Evolutionary conservation across 257 asterid species (phyloP).

Genomic region (Coffea eugenioides): DNA sequence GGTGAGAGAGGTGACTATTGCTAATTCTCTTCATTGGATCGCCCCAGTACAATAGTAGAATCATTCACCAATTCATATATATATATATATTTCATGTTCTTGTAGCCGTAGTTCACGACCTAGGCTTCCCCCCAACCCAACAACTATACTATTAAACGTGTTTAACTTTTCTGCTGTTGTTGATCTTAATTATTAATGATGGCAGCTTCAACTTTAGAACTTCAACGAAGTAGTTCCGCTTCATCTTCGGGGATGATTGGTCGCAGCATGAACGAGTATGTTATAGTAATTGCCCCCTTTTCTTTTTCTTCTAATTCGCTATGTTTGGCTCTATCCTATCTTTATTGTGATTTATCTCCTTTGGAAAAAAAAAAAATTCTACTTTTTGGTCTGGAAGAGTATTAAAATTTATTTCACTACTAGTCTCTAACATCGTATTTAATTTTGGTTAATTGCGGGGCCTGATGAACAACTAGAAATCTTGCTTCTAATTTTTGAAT

Average conservation of each 20-base stretch:
- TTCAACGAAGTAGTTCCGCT: constrained; percentile 67
- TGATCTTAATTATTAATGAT: neutral
- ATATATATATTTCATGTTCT: neutral
- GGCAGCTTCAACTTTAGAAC: constrained; percentile 79
- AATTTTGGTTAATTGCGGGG: neutral
- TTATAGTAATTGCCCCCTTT: neutral
- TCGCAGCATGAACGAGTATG: constrained; percentile 94
- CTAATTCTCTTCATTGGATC: neutral
- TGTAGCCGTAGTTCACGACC: neutral
- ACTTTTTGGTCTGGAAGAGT: neutral
- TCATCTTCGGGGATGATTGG: constrained; percentile 89
- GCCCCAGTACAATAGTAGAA: too few species aligned
- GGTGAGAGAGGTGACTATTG: constrained; percentile 46
- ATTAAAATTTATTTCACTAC: neutral
- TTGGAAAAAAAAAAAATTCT: neutral
- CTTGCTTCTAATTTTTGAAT: neutral
- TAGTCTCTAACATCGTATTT: too few species aligned
- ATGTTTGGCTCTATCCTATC: neutral
- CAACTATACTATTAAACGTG: neutral
- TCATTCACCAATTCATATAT: neutral
- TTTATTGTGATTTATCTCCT: neutral
- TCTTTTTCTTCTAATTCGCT: neutral
- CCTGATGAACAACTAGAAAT: neutral
- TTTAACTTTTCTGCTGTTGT: neutral
- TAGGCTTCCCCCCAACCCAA: neutral